Conservation (phyloP, 2,329 filamentous ascomycete species). For the Metarhizium anisopliae region DNA sequence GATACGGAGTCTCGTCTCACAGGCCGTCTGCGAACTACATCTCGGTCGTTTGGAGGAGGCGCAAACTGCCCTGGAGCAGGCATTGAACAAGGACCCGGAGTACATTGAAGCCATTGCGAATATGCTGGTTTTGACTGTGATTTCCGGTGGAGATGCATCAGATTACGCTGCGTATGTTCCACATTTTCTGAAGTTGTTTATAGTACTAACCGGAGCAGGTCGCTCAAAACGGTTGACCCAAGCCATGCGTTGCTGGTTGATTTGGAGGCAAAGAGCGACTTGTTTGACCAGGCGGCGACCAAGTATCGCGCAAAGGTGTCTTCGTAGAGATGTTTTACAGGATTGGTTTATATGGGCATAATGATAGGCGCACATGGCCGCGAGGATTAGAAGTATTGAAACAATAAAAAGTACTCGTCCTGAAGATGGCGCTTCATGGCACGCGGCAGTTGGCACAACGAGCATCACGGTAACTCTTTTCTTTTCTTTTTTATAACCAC, state of each 20-base stretch:
- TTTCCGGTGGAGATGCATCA: slow-evolving; percentile 62
- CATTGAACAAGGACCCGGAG: slow-evolving; percentile 62
- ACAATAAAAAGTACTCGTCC: not conserved
- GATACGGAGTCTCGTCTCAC: slow-evolving; percentile 67
- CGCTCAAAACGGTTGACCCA: slow-evolving; percentile 49
- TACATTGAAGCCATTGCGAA: slow-evolving; percentile 75
- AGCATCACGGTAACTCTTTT: not conserved
- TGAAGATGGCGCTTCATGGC: not conserved
- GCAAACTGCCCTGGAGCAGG: slow-evolving; percentile 75
- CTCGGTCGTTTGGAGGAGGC: slow-evolving; percentile 83
- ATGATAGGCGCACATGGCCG: slow-evolving; percentile 20
- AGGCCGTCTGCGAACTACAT: slow-evolving; percentile 87
- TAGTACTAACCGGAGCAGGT: slow-evolving; percentile 24
- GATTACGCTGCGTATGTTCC: slow-evolving; percentile 55
- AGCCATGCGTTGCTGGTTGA: slow-evolving; percentile 66
- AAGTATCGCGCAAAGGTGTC: slow-evolving; percentile 84
- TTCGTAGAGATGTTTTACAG: slow-evolving; percentile 22
- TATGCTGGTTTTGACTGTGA: slow-evolving; percentile 65
- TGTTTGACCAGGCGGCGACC: slow-evolving; percentile 76
- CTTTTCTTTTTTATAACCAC: not conserved
- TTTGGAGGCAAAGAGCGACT: slow-evolving; percentile 72
- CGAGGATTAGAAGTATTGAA: not conserved
- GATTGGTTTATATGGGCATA: slow-evolving; percentile 17
- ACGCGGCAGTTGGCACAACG: not conserved
- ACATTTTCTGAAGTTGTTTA: no score